phyloP scores from a whole-genome alignment of 2,329 filamentous ascomycete genomes.

The Colletotrichum zoysiae region DNA sequence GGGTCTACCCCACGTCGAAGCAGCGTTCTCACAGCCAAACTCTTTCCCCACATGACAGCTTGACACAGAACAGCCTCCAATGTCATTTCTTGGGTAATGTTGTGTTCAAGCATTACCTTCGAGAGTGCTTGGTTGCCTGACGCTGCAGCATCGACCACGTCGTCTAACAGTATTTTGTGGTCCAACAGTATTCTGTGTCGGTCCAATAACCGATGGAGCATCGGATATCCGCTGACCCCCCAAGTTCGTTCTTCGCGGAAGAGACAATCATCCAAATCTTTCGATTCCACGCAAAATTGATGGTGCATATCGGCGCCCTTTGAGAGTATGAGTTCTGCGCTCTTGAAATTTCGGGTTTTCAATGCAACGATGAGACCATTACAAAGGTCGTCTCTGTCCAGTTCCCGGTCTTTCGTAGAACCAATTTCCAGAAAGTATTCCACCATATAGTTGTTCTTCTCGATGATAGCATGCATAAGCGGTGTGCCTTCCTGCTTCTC shows the following conservation, averaged over 20 bases:
- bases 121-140: not conserved
- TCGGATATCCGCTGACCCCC: no score
- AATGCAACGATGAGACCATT: not conserved
- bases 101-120: not conserved
- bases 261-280: rapidly evolving
- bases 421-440: not conserved
- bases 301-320: not conserved
- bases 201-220: not conserved
- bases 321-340: not conserved
- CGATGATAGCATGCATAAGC: not conserved
- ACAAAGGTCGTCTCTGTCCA: not conserved
- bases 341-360: rapidly evolving
- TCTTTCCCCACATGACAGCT: not conserved
- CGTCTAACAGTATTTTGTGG: not conserved
- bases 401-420: not conserved
- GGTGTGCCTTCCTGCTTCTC: not conserved
- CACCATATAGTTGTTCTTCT: rapidly evolving
- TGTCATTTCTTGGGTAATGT: not conserved
- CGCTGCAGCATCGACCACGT: not conserved
- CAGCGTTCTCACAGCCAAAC: not conserved
- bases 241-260: no score
- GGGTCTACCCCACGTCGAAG: conserved; percentile 4
- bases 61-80: not conserved
- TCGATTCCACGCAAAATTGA: not conserved
- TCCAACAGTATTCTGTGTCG: not conserved